phyloP scores from a whole-genome alignment of 176 grass and related monocot genomes.

The Rhipidocladum racemiflorum region DNA sequence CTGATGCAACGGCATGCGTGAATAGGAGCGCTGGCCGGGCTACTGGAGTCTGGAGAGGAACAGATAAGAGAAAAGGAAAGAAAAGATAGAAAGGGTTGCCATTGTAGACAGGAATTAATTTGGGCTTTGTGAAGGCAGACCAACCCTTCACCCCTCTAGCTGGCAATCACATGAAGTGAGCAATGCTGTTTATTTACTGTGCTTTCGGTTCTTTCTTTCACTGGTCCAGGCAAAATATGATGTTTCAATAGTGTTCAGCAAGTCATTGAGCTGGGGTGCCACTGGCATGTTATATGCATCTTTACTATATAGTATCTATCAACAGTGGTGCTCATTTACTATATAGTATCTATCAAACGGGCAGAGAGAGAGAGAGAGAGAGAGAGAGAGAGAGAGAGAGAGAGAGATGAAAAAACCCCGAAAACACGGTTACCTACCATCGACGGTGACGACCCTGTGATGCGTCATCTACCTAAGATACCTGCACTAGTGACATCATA shows the following conservation, averaged over 20 bases:
- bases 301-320: neutral
- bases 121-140: slow-evolving; percentile 28
- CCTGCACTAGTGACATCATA: slow-evolving; percentile 42
- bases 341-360: no score
- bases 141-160: slow-evolving; percentile 27
- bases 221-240: neutral
- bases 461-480: slow-evolving; percentile 75
- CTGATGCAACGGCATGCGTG: slow-evolving; percentile 15
- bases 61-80: neutral
- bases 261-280: neutral
- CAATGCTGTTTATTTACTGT: neutral
- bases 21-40: slow-evolving; percentile 36
- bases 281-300: neutral
- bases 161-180: slow-evolving; percentile 31
- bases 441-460: slow-evolving; percentile 44
- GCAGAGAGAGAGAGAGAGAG: neutral
- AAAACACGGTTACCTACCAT: slow-evolving; percentile 6
- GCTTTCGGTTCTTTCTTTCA: neutral
- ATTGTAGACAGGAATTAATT: slow-evolving; percentile 32
- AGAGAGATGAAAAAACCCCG: neutral
- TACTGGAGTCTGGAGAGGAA: slow-evolving; percentile 11
- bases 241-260: neutral
- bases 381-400: neutral
- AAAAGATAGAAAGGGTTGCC: slow-evolving; percentile 28
- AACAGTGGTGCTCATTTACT: neutral